Percentiles rank a stretch among this genome's conserved stretches.
Conservation (phyloP, 2,329 filamentous ascomycete genomes). For the Metarhizium rileyi region DNA sequence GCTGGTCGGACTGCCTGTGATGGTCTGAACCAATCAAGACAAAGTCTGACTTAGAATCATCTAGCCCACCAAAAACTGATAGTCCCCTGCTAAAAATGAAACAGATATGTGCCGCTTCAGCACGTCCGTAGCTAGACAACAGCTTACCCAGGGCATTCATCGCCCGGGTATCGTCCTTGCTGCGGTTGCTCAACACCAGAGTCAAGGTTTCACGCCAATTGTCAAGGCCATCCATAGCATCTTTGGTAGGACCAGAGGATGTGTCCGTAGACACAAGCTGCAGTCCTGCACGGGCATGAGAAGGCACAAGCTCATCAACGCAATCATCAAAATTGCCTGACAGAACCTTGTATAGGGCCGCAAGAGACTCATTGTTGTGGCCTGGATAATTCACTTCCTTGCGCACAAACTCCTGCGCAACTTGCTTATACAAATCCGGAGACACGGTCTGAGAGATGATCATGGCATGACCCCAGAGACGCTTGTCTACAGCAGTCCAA, state of each 20-base stretch:
- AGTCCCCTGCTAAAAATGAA: conserved; percentile 72
- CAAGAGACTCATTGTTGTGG: conserved; percentile 75
- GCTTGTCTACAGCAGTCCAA: conserved; percentile 86
- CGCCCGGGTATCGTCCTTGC: conserved; percentile 65
- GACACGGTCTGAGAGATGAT: conserved; percentile 73
- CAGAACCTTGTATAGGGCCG: conserved; percentile 85
- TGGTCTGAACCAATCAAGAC: conserved; percentile 83
- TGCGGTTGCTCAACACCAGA: conserved; percentile 81
- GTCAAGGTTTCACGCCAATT: conserved; percentile 89
- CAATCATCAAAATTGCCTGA: conserved; percentile 92
- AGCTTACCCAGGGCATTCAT: conserved; percentile 73
- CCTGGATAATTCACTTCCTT: conserved; percentile 82
- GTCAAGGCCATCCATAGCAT: conserved; percentile 75
- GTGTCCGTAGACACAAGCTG: conserved; percentile 77
- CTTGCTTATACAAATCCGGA: conserved; percentile 79
- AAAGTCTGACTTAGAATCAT: conserved; percentile 70
- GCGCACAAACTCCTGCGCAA: conserved; percentile 89
- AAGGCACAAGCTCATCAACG: conserved; percentile 88
- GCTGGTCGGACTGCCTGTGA: conserved; percentile 56
- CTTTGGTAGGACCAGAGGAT: conserved; percentile 50
- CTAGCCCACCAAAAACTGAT: conserved; percentile 68
- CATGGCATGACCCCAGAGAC: conserved; percentile 94
- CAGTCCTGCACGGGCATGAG: conserved; percentile 82
- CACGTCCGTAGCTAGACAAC: conserved; percentile 73
- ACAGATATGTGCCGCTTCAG: conserved; percentile 89